These are phyloP conservation scores for Clonostachys rosea DNA, from an alignment of 2,329 filamentous ascomycete genomes.

Conservation along the genomic window DNA sequence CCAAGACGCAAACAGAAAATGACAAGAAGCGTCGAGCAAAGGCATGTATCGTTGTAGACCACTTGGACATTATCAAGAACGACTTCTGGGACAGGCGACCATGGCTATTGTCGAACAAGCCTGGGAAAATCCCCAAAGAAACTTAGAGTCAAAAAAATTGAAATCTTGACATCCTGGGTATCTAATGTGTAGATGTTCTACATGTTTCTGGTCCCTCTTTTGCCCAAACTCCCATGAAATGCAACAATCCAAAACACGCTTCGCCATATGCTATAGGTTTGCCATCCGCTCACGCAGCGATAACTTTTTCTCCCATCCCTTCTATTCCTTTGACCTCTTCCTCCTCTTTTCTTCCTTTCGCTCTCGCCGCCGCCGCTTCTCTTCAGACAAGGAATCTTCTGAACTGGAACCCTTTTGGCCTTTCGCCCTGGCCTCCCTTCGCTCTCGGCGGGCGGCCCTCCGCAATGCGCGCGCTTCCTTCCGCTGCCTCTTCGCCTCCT, in stretches of 20 bases:
- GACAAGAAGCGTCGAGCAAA: conserved; percentile 78
- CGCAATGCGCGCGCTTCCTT: conserved; percentile 16
- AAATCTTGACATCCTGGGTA: conserved; percentile 17
- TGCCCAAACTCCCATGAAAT: conserved; percentile 14
- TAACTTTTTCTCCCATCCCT: conserved; percentile 13
- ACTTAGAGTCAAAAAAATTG: conserved; percentile 19
- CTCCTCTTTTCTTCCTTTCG: conserved; percentile 35
- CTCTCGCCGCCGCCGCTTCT: conserved; percentile 38
- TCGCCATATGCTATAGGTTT: background rate
- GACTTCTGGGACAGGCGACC: conserved; percentile 88
- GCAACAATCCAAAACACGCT: background rate
- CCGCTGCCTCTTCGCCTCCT: conserved; percentile 20
- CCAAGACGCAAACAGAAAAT: conserved; percentile 79
- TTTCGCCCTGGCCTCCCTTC: conserved; percentile 6
- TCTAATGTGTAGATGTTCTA: conserved; percentile 5
- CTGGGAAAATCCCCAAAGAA: conserved; percentile 65
- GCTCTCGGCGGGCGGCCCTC: conserved; percentile 8
- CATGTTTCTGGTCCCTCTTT: background rate
- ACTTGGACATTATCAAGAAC: conserved; percentile 92
- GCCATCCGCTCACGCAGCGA: background rate
- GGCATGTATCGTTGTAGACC: conserved; percentile 74
- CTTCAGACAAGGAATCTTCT: conserved; percentile 22
- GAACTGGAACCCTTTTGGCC: conserved; percentile 7
- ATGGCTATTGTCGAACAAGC: conserved; percentile 75
- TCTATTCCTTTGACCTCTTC: conserved; percentile 16